These are phyloP conservation scores for Claviceps spartinae DNA, from an alignment of 2,329 filamentous ascomycete species.

Conservation along the genomic window DNA sequence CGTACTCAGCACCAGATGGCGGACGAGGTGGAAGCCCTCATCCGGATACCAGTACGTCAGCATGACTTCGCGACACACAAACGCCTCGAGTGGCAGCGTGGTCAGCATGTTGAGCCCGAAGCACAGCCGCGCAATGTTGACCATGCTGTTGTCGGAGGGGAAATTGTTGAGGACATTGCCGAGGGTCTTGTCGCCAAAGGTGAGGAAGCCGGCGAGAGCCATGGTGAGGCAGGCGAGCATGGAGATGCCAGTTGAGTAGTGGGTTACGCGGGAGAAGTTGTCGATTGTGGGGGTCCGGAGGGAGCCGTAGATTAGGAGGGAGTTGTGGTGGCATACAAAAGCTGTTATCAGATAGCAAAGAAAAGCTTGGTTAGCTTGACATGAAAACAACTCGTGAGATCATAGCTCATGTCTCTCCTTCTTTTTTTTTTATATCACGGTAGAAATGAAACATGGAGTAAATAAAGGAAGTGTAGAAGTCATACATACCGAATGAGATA, in stretches of 20 bases:
- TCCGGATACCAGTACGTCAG: slow-evolving; percentile 62
- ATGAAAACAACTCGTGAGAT: background rate
- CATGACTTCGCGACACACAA: slow-evolving; percentile 96
- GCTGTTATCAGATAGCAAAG: slow-evolving; percentile 22
- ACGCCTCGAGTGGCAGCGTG: slow-evolving; percentile 88
- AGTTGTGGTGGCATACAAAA: slow-evolving; percentile 80
- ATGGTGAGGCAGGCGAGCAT: slow-evolving; percentile 84
- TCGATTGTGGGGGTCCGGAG: slow-evolving; percentile 89
- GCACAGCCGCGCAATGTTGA: slow-evolving; percentile 86
- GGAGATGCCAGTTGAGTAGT: slow-evolving; percentile 82
- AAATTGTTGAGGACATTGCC: slow-evolving; percentile 99
- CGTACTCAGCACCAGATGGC: slow-evolving; percentile 79
- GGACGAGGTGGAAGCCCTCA: slow-evolving; percentile 65
- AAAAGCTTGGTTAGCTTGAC: background rate
- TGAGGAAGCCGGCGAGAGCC: slow-evolving; percentile 80
- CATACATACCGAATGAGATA: slow-evolving; percentile 84
- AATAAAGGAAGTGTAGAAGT: background rate
- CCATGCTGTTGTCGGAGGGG: slow-evolving; percentile 75
- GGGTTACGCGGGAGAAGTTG: slow-evolving; percentile 84
- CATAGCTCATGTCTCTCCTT: background rate
- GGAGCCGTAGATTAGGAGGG: slow-evolving; percentile 91
- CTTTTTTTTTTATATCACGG: background rate
- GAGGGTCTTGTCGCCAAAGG: slow-evolving; percentile 80
- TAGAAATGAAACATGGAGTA: background rate
- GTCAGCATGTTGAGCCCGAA: slow-evolving; percentile 99